Evolutionary conservation across 192 early-diverging fungal genomes (phyloP), one percentile per base, ranked within the genome.

Genomic region (Coemansia sp.): DNA sequence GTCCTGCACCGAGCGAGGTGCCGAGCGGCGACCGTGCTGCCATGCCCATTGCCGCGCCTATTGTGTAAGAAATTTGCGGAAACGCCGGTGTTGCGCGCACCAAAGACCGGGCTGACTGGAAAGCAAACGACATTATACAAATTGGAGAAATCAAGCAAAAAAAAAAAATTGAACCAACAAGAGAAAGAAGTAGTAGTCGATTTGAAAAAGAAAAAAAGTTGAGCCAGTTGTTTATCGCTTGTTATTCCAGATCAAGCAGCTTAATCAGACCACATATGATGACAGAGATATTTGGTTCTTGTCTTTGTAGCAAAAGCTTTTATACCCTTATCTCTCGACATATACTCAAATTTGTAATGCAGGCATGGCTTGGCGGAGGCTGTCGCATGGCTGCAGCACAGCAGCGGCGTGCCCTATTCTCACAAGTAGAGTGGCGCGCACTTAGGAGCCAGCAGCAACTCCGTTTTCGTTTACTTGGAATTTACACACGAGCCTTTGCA

Each of bases 101-200:
- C 37, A 77, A 58, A 12, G 69, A 67, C 61, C 69, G 44, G 13
- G 59, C 56, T 13, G 69, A 64, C 29, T 71, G 69, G 38, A 77
- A 61, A 10, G 70, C 70, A 60, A 64, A 65, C 22, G 62, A 75
- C 67, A 75, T 69, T 68, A 13, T 56, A 24, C 24, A 55, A 66
- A 34, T 15, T 41, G 40, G 4, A 41, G 40, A 41, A 49, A 47
- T 39, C 8, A 35, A 35, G 5, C 34, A 3, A 34, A 29, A 20
- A 3, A 34, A 29, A 20, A 24, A 1, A 35, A 35, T 35, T 35
- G 34, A 35, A 8, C 34, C 34, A 35, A 35, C 34, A 35, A 35
- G 40, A 41, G 40, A 41, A 58, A 61, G 2, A 15, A 13, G 4
- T 32, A 12, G 2, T n/a, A 12, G 22, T 52, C n/a, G 18, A 50